Conservation (phyloP, 306 rosid genomes). For the Oemleria cerasiformis region DNA sequence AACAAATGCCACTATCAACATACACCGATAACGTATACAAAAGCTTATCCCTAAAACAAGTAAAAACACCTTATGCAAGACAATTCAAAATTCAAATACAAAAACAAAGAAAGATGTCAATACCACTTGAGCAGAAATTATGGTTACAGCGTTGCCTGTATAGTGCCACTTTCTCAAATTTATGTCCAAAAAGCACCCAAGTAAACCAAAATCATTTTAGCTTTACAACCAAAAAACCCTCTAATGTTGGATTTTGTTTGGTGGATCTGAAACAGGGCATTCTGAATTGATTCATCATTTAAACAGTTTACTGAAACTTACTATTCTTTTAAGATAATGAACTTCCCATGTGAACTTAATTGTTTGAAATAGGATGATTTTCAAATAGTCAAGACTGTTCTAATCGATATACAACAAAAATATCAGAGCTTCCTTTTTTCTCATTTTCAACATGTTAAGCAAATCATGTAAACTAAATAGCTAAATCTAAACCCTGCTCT, state of each 20-base stretch:
- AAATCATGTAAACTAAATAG: neutral
- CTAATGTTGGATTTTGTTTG: neutral
- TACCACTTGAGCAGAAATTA: neutral
- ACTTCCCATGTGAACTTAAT: neutral
- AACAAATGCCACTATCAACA: neutral
- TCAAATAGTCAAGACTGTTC: neutral
- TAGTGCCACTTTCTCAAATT: neutral
- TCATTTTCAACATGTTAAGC: too few species aligned
- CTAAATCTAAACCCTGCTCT: neutral
- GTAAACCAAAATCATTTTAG: conserved; percentile 4
- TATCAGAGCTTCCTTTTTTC: neutral
- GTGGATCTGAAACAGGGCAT: neutral
- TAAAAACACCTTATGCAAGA: neutral
- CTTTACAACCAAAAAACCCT: neutral
- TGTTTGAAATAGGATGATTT: neutral
- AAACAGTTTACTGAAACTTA: neutral
- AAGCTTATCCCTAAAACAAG: neutral
- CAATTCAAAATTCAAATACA: neutral
- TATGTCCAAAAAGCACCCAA: conserved; percentile 4
- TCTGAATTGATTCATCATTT: neutral
- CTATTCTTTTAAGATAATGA: neutral
- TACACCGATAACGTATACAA: neutral
- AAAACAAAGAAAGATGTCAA: neutral
- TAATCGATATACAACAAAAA: neutral
- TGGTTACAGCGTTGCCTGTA: neutral